Evolutionary conservation across 164 flowering plant species (phyloP).

Genomic region (Macadamia tetraphylla): DNA sequence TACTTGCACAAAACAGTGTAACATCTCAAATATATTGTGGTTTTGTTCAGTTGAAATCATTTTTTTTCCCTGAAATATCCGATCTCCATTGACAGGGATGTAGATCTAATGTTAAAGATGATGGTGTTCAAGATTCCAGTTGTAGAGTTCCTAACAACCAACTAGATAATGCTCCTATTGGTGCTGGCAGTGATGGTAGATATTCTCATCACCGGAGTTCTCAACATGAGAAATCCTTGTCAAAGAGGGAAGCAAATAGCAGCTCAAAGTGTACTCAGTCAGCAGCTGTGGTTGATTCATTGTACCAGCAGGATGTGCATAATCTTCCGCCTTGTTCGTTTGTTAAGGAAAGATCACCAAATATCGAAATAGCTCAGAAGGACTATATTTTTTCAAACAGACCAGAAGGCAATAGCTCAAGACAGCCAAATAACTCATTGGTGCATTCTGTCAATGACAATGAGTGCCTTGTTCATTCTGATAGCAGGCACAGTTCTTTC

Average conservation of each 20-base stretch:
- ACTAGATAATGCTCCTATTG: background rate
- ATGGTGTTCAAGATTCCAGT: too few species aligned
- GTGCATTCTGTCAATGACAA: too few species aligned
- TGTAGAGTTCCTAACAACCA: background rate
- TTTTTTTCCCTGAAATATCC: too few species aligned
- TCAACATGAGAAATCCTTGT: background rate
- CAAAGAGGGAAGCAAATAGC: background rate
- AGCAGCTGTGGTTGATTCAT: background rate
- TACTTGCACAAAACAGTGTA: constrained; percentile 31
- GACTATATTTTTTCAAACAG: background rate
- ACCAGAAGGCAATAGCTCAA: background rate
- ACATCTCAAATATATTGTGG: too few species aligned
- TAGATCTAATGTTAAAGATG: too few species aligned
- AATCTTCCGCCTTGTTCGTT: background rate
- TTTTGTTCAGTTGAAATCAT: too few species aligned
- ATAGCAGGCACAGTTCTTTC: background rate
- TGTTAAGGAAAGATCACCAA: background rate
- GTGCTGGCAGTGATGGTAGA: background rate
- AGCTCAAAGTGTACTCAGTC: background rate
- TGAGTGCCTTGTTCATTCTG: background rate
- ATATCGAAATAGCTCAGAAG: too few species aligned
- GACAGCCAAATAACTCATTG: background rate
- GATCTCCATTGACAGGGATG: too few species aligned
- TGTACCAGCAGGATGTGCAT: background rate
- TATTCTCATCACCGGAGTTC: background rate